Percentiles rank a stretch among this genome's conserved stretches.
These are phyloP conservation scores for Tolypocladium guangdongense DNA, from an alignment of 2,329 filamentous ascomycete species.

Conservation along the genomic window DNA sequence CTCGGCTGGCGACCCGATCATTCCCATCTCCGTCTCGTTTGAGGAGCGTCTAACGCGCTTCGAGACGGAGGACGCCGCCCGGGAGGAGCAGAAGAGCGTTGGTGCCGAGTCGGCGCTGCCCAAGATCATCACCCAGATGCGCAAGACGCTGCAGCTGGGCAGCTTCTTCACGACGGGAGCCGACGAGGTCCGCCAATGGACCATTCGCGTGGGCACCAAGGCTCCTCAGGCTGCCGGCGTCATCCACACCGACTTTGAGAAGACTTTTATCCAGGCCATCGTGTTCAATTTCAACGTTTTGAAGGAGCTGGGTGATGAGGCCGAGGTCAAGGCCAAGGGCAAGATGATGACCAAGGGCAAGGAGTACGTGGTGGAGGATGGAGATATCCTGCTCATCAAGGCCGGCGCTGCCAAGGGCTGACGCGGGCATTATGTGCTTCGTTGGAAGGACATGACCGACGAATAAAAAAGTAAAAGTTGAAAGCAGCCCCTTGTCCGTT, in stretches of 20 bases:
- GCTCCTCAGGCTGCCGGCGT: slow-evolving; percentile 96
- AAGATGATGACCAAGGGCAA: slow-evolving; percentile 99
- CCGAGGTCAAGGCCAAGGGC: slow-evolving; percentile 80
- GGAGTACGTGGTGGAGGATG: slow-evolving; percentile 84
- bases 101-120: slow-evolving; percentile 81
- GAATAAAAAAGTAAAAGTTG: slow-evolving; percentile 5
- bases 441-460: neutral
- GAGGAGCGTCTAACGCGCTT: slow-evolving; percentile 85
- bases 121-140: slow-evolving; percentile 89
- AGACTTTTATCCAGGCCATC: slow-evolving; percentile 96
- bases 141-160: slow-evolving; percentile 76
- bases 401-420: slow-evolving; percentile 69
- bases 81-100: slow-evolving; percentile 80
- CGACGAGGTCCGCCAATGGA: slow-evolving; percentile 98
- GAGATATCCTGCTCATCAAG: slow-evolving; percentile 80
- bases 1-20: slow-evolving; percentile 76
- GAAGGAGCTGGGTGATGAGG: slow-evolving; percentile 81
- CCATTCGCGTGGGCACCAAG: slow-evolving; percentile 89
- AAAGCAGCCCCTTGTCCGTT: neutral
- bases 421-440: slow-evolving; percentile 5
- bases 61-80: slow-evolving; percentile 63
- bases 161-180: slow-evolving; percentile 96
- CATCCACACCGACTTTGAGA: slow-evolving; percentile 97
- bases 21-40: slow-evolving; percentile 84
- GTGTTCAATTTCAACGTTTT: slow-evolving; percentile 81